Evolutionary conservation across 2,329 filamentous ascomycete species (phyloP), one percentile per base, ranked within the genome.

Genomic region (Botrytis galanthina): DNA sequence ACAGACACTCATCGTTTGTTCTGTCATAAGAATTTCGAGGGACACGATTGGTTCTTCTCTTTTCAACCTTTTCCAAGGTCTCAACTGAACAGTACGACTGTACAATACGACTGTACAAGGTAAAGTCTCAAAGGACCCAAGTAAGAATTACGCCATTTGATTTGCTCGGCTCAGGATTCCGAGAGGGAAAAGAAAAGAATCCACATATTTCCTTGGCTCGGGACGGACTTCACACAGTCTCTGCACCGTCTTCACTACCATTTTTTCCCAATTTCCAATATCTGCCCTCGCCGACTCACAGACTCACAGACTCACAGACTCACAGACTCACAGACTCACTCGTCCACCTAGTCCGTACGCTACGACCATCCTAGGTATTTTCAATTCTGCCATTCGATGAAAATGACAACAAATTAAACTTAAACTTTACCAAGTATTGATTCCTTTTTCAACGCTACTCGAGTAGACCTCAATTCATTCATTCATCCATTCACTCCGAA

Each of bases 401-500:
- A 44, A 44, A 63, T 63, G 61, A 63, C 37, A 42, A 63, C 37
- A 63, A 42, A 63, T 18, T 63, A 44, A 63, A 63, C 37, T 44
- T 63, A 63, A 37, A n/a, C 35, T 18, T 18, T 10, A 62, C n/a
- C 51, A 57, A 57, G n/a, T 57, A 29, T 57, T 57, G 51, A 57
- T n/a, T n/a, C n/a, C n/a, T n/a, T n/a, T n/a, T n/a, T n/a, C 35
- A 62, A 18, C 22, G 26, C 60, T 62, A 37, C 35, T 37, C 59
- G 32, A 37, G 5, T 22, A 10, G 57, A 60, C 32, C 26, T 37
- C 57, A 20, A 37, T 61, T 60, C 35, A 12, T n/a, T 37, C 59
- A 61, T 39, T 35, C 10, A 37, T 29, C 37, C 60, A 4, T n/a
- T 62, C 37, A 42, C 16, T 63, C 61, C 39, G 20, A n/a, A 44